Percentiles rank a stretch among this genome's conserved stretches.
phyloP scores from a whole-genome alignment of 768 basidiomycete genomes.

The Calvatia gigantea region DNA sequence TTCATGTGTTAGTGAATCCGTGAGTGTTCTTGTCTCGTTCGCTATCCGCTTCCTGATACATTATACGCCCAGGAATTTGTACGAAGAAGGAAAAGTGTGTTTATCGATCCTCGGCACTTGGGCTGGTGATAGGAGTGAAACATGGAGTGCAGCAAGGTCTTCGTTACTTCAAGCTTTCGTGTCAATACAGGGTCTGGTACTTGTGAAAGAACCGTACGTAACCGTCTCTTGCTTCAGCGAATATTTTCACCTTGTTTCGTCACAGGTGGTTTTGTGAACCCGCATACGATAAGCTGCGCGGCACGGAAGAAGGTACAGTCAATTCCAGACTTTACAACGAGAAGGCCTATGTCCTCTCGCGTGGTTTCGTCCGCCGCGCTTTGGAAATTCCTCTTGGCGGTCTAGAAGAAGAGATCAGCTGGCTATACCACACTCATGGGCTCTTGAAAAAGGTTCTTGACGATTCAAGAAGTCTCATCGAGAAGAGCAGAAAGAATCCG shows the following conservation, averaged over 20 bases:
- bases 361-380: conserved; percentile 87
- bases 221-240: background rate
- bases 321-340: conserved; percentile 93
- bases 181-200: conserved; percentile 89
- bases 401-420: conserved; percentile 67
- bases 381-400: conserved; percentile 74
- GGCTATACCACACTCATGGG: conserved; percentile 65
- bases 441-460: conserved; percentile 66
- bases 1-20: conserved; percentile 63
- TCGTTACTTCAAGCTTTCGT: conserved; percentile 90
- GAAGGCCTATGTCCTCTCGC: conserved; percentile 87
- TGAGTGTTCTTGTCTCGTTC: conserved; percentile 32
- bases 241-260: conserved; percentile 3
- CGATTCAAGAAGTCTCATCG: conserved; percentile 60
- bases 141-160: conserved; percentile 81
- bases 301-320: conserved; percentile 85
- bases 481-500: conserved; percentile 52
- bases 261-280: conserved; percentile 88
- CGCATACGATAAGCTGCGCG: conserved; percentile 87
- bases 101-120: conserved; percentile 90
- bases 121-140: conserved; percentile 85
- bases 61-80: conserved; percentile 63
- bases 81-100: conserved; percentile 95
- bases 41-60: background rate
- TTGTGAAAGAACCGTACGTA: conserved; percentile 88